These are phyloP conservation scores for Euphorbia lathyris DNA, from an alignment of 345 rosid genomes.

Conservation along the genomic window DNA sequence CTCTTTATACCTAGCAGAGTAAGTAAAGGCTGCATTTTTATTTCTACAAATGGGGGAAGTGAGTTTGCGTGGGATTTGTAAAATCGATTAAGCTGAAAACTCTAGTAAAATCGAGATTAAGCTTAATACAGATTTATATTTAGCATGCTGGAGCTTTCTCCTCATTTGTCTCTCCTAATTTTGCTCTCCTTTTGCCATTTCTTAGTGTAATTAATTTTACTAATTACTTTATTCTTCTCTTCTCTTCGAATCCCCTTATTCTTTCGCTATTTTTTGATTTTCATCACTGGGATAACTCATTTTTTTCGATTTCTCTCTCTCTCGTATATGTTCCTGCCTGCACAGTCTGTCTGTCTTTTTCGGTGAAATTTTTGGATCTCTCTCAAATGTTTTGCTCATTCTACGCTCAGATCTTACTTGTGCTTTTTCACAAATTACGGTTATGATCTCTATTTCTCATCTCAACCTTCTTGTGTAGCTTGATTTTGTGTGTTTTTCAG, in stretches of 20 bases:
- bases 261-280: too few relatives aligned
- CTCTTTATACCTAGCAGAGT: neutral
- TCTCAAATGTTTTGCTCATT: conserved; percentile 39
- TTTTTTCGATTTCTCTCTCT: neutral
- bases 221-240: neutral
- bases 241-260: neutral
- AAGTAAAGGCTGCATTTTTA: conserved; percentile 3
- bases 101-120: neutral
- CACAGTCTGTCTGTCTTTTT: neutral
- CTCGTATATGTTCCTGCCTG: neutral
- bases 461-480: neutral
- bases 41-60: neutral
- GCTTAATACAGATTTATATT: too few relatives aligned
- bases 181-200: conserved; percentile 38
- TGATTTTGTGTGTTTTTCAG: neutral
- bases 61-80: neutral
- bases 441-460: conserved; percentile 14
- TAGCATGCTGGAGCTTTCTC: conserved; percentile 27
- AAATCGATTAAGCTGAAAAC: too few relatives aligned
- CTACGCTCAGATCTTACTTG: conserved; percentile 39
- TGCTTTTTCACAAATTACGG: conserved; percentile 33
- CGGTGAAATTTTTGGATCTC: conserved; percentile 1
- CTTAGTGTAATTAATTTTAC: conserved; percentile 3
- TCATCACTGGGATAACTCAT: neutral
- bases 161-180: conserved; percentile 36